Base-by-base conservation (phyloP, 2,329 filamentous ascomycete species). In the Leptographium procerum region DNA sequence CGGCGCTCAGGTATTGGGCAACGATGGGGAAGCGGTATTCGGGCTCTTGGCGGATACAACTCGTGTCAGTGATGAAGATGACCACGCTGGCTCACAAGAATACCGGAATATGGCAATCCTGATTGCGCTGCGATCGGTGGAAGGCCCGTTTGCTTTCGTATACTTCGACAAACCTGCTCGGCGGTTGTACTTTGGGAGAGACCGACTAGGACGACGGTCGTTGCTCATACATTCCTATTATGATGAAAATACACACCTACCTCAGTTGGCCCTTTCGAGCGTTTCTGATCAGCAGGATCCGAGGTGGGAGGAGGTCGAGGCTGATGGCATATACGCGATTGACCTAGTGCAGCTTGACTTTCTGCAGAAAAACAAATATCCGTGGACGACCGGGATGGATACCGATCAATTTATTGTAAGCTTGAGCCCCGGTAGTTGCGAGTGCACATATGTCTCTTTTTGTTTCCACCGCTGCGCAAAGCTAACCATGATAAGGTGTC, bases 131-230 rank as follows among this genome's bases (percentile, higher is more conserved):
- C 78, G 81, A 57, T 75, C 71, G 45, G 81, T 92, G 29, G 81
- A 85, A 60, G 94, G 94, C 0, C 92, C 94, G 0, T 97, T 94
- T 73, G 89, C 92, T 2, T 94, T 97, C 70, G 81, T 92, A 7
- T 96, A 87, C 70, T 87, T 87, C 66, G 87, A 96, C 73, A 78
- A 77, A 19, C 66, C 69, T 11, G 75, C 79, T 57, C 75, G 74
- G 11, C 79, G 79, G 48, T 63, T 97, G 16, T 95, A 86, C 71
- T 96, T 88, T 69, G 91, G 88, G 8, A 82, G 94, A 63, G 94
- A 99, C 70, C 87, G 88, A 59, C 78, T 99, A 3, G 94, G 94
- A 10, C 81, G 94, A 59, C 82, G 94, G 54, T 97, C 94, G 16
- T 75, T 99, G 40, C 76, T 96, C 50, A 73, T 79, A 22, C 79